Base-by-base conservation (phyloP, 805 yeast genomes). In the Yarrowia sp. region DNA sequence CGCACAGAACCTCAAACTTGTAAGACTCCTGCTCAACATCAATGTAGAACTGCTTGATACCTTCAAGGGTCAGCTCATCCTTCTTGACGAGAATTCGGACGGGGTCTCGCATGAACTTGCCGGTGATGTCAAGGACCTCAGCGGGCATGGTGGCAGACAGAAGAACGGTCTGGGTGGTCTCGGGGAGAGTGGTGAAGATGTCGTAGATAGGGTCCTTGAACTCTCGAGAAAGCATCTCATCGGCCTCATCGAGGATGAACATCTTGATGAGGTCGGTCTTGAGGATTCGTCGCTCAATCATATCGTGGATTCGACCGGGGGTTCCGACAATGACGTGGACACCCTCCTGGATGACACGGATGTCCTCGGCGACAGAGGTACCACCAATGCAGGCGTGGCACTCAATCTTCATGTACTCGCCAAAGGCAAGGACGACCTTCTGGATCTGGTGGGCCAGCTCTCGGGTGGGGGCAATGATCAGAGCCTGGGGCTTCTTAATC, bases 301-400 rank as follows among this genome's bases (percentile, higher is more conserved):
- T 85, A 78, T 95, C 99, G 67, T 83, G 77, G 41, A 93, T 97
- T 74, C 99, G 84, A 65, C 99, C 99, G 35, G 99, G 99, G 12
- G 99, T 95, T 62, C 99, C 99, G 75, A 95, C 92, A 43, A 95
- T 90, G 43, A 95, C 87, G 72, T 95, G 97, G 72, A 87, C 91
- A 67, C 97, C 96, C 70, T 83, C 87, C 66, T 81, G 81, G 69
- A 92, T 80, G 65, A 85, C 84, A 74, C 89, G 87, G 66, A 88
- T 81, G 76, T 93, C 98, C 65, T 87, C 91, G 52, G 87, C 86
- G 66, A 89, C 87, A 67, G 86, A 85, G 67, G 90, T 90, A 68
- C 98, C 98, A 68, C 99, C 99, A 69, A 93, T 91, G 72, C 96
- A 89, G 5, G 98, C 96, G 74, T 90, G 93, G 66, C 92, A 87